Evolutionary conservation across 2,329 filamentous ascomycete species (phyloP).

Genomic region (Pseudogymnoascus sp.): DNA sequence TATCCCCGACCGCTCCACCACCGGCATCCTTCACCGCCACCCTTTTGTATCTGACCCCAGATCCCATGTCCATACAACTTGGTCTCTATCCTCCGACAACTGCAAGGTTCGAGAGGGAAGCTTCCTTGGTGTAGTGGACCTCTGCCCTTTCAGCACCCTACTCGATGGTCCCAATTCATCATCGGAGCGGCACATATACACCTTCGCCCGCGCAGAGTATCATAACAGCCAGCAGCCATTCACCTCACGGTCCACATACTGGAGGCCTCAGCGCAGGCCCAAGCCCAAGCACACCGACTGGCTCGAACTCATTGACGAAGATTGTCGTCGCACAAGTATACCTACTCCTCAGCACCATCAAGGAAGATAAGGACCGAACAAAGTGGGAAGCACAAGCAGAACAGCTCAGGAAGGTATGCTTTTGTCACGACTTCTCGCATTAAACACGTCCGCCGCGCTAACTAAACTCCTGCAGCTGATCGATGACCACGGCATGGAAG

Average conservation of each 20-base stretch:
- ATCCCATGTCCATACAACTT: conserved; percentile 11
- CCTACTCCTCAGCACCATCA: conserved; percentile 87
- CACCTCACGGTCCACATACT: conserved; percentile 40
- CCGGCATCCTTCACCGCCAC: not conserved
- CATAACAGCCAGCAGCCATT: conserved; percentile 31
- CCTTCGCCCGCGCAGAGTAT: conserved; percentile 31
- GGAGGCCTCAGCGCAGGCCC: conserved; percentile 33
- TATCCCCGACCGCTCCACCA: not conserved
- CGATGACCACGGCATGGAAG: conserved; percentile 98
- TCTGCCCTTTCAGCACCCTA: conserved; percentile 11
- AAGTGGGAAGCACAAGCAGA: conserved; percentile 93
- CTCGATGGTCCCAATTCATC: conserved; percentile 13
- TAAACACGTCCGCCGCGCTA: conserved; percentile 14
- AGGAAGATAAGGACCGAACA: conserved; percentile 79
- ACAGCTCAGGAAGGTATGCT: conserved; percentile 79
- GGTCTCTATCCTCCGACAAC: conserved; percentile 26
- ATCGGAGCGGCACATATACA: conserved; percentile 31
- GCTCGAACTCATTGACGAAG: conserved; percentile 67
- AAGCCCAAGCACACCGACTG: conserved; percentile 35
- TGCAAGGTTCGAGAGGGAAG: conserved; percentile 29
- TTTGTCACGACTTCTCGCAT: not conserved
- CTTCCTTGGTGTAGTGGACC: conserved; percentile 26
- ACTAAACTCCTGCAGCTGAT: conserved; percentile 58
- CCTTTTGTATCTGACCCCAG: not conserved
- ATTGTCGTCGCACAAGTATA: conserved; percentile 95